Percentiles rank a stretch among this genome's conserved stretches.
phyloP scores from a whole-genome alignment of 805 yeast genomes.

The Kodamaea kakaduensis region DNA sequence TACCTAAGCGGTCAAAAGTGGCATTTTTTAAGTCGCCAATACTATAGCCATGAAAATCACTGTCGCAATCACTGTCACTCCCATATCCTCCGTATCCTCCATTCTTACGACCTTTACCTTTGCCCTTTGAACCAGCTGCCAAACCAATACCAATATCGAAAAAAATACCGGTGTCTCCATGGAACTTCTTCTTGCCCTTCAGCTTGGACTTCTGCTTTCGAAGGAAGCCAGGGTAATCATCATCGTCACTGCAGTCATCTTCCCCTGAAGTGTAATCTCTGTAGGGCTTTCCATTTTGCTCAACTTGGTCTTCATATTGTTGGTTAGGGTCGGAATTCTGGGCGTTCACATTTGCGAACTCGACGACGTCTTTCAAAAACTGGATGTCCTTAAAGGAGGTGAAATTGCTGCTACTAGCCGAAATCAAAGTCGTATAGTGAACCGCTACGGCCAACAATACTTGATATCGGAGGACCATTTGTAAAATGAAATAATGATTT shows the following conservation, averaged over 20 bases:
- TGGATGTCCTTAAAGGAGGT: slow-evolving; percentile 6
- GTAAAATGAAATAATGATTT: neutral
- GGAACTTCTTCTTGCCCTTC: slow-evolving; percentile 8
- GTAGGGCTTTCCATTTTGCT: neutral
- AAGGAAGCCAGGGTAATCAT: slow-evolving; percentile 4
- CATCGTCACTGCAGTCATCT: slow-evolving; percentile 7
- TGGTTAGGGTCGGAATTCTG: slow-evolving; percentile 2
- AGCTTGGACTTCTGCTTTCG: slow-evolving; percentile 8
- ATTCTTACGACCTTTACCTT: neutral
- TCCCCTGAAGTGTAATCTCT: neutral
- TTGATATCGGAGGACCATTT: slow-evolving; percentile 2
- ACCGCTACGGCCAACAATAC: slow-evolving; percentile 3
- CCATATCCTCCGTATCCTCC: neutral
- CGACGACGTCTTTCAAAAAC: slow-evolving; percentile 6
- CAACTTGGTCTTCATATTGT: neutral
- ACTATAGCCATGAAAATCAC: too few species aligned
- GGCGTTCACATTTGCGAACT: slow-evolving; percentile 7
- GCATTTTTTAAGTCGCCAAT: too few species aligned
- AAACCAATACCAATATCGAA: slow-evolving; percentile 8
- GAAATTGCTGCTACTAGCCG: neutral
- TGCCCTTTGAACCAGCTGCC: slow-evolving; percentile 1
- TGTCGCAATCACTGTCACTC: neutral
- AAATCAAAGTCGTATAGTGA: too few species aligned
- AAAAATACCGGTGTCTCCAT: slow-evolving; percentile 10
- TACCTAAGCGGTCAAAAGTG: too few species aligned